These are phyloP conservation scores for Backusella liffmaniae DNA, from an alignment of 192 early-diverging fungal species.

Conservation along the genomic window DNA sequence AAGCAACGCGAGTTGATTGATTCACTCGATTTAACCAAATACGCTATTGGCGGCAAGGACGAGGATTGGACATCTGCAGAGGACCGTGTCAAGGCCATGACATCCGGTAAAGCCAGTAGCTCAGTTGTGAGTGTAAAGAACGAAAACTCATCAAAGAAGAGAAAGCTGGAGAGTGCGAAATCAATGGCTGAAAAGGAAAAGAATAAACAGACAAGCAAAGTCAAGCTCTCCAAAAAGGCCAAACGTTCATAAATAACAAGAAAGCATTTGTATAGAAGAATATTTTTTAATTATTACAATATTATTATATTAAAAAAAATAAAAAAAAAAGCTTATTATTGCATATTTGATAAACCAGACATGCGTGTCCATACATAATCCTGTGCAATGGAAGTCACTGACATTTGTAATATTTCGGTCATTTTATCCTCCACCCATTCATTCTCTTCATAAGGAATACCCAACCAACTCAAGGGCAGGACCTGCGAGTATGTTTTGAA, in stretches of 20 bases:
- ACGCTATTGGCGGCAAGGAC: slow-evolving; percentile 68
- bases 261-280: neutral
- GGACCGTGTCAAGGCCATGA: slow-evolving; percentile 48
- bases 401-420: slow-evolving; percentile 45
- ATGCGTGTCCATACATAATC: slow-evolving; percentile 66
- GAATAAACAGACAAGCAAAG: slow-evolving; percentile 29
- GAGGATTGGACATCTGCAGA: slow-evolving; percentile 75
- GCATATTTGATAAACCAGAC: slow-evolving; percentile 38
- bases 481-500: slow-evolving; percentile 55
- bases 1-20: slow-evolving; percentile 84
- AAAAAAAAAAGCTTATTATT: neutral
- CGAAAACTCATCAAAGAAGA: slow-evolving; percentile 57
- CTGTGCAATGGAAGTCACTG: slow-evolving; percentile 54
- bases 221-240: slow-evolving; percentile 40
- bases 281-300: neutral
- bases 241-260: slow-evolving; percentile 30
- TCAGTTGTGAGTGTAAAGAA: slow-evolving; percentile 78
- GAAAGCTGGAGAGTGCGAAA: slow-evolving; percentile 46
- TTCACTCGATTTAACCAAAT: slow-evolving; percentile 68
- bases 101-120: slow-evolving; percentile 50
- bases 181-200: slow-evolving; percentile 48
- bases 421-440: slow-evolving; percentile 65
- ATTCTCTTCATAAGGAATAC: slow-evolving; percentile 62
- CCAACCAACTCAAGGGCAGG: slow-evolving; percentile 52
- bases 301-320: neutral